Evolutionary conservation across 202 grass and related monocot species (phyloP), one percentile per base, ranked within the genome.

Genomic region (Setaria italica): DNA sequence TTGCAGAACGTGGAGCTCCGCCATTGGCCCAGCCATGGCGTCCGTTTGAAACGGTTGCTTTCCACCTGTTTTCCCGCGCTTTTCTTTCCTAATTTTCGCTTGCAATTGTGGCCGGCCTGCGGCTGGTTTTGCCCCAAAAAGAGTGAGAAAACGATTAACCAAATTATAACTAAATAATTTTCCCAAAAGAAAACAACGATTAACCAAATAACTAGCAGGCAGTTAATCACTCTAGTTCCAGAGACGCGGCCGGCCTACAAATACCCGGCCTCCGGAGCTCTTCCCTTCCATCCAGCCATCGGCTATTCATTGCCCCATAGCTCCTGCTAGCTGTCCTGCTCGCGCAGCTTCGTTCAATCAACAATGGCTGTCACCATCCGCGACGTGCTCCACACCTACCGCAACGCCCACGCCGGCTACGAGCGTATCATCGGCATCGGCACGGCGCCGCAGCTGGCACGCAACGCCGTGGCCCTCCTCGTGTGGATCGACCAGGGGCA

Each of bases 391-490:
- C 42, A 45, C 59, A 47, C 63, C 10, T 88, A 95, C 88, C 65
- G 4, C 41, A 7, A 19, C 0, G 87, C 92, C 13, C 86, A 78
- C 4, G 8, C 6, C 2, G 74, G 77, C 4, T 95, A 88, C 42
- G 56, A 87, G 11, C 72, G 79, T 3, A 65, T 95, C 53, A 15
- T 88, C 8, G 2, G 6, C 2, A 29, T 50, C 1, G 68, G 84
- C 4, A 30, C 33, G 11, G 49, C 74, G 29, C 55, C 49, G 0
- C 19, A 65, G 68, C 56, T 62, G 12, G 91, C 85, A 6, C 82
- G 82, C 16, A 93, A 95, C 35, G 41, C 74, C 14, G 82, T 91
- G 62, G 88, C 89, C 2, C 64, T 95, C 7, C 85, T 95, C n/a
- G n/a, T 87, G 11, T 95, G 84, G 87, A n/a, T 93, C 0, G 91